These are phyloP conservation scores for Lecanicillium sp. DNA, from an alignment of 2,329 filamentous ascomycete species.

Conservation along the genomic window DNA sequence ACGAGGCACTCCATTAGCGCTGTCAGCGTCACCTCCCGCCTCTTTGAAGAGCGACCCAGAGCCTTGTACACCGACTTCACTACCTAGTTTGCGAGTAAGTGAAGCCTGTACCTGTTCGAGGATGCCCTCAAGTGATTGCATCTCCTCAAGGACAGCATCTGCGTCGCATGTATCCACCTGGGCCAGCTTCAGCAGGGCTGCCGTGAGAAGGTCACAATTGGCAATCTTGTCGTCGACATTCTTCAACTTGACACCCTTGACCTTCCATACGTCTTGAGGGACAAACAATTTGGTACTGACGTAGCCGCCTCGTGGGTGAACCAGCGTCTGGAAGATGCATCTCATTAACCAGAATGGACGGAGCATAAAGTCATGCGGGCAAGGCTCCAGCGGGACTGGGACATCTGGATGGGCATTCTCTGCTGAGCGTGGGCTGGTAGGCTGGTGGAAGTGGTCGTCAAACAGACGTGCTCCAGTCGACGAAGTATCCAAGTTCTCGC, in stretches of 20 bases:
- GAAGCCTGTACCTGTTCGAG: slow-evolving; percentile 77
- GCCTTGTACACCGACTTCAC: slow-evolving; percentile 79
- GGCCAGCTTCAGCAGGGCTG: slow-evolving; percentile 75
- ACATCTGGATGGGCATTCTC: slow-evolving; percentile 56
- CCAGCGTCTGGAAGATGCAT: slow-evolving; percentile 84
- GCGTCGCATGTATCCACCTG: slow-evolving; percentile 85
- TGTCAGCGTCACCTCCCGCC: slow-evolving; percentile 44
- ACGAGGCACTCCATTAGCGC: slow-evolving; percentile 39
- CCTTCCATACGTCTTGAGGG: slow-evolving; percentile 86
- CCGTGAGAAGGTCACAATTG: slow-evolving; percentile 85
- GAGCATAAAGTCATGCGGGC: slow-evolving; percentile 81
- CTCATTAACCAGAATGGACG: slow-evolving; percentile 98
- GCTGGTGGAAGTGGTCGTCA: slow-evolving; percentile 73
- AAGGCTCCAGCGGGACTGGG: slow-evolving; percentile 80
- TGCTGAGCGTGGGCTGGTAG: slow-evolving; percentile 56
- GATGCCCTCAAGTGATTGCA: slow-evolving; percentile 80
- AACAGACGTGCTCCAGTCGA: slow-evolving; percentile 74
- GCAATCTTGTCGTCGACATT: slow-evolving; percentile 89
- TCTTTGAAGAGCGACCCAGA: slow-evolving; percentile 71
- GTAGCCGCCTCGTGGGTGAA: slow-evolving; percentile 87
- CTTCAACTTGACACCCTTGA: slow-evolving; percentile 89
- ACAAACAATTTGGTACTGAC: slow-evolving; percentile 88
- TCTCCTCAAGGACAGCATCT: slow-evolving; percentile 86
- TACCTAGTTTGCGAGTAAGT: slow-evolving; percentile 80
- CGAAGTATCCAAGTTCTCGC: slow-evolving; percentile 49